Evolutionary conservation across 257 asterid species (phyloP).

Genomic region (Fraxinus quadrangulata): DNA sequence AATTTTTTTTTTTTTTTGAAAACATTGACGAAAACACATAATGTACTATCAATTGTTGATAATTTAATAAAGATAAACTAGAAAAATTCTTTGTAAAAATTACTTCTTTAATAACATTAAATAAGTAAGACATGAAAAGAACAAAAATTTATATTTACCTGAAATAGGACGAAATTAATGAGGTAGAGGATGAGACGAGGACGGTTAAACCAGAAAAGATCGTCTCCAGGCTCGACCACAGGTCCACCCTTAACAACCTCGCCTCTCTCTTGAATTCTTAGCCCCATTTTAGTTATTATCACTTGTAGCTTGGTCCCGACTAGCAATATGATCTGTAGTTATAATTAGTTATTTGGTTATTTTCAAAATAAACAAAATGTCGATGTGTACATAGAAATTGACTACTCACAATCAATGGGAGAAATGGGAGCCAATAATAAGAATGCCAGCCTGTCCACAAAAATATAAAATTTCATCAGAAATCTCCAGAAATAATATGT

Average conservation of each 20-base stretch:
- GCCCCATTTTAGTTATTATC: constrained; percentile 87
- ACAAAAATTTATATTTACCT: constrained; percentile 38
- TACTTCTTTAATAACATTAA: too few species aligned
- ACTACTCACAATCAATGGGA: constrained; percentile 75
- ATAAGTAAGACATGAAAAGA: too few species aligned
- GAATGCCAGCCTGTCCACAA: constrained; percentile 77
- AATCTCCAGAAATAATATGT: background rate
- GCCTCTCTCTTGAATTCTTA: constrained; percentile 72
- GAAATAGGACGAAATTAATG: constrained; percentile 87
- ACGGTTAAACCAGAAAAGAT: constrained; percentile 87
- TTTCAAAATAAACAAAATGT: background rate
- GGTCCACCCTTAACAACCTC: constrained; percentile 77
- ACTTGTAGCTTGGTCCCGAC: constrained; percentile 93
- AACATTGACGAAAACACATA: too few species aligned
- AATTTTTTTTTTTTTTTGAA: too few species aligned
- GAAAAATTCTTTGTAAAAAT: too few species aligned
- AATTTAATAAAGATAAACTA: too few species aligned
- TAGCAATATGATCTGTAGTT: constrained; percentile 63
- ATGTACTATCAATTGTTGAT: too few species aligned
- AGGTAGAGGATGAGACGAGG: constrained; percentile 74
- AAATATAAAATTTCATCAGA: background rate
- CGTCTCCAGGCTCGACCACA: constrained; percentile 75
- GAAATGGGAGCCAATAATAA: constrained; percentile 84
- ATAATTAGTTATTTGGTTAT: background rate
- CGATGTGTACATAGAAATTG: background rate